Evolutionary conservation across 2,329 filamentous ascomycete genomes (phyloP).

Genomic region (Trichoderma koningii): DNA sequence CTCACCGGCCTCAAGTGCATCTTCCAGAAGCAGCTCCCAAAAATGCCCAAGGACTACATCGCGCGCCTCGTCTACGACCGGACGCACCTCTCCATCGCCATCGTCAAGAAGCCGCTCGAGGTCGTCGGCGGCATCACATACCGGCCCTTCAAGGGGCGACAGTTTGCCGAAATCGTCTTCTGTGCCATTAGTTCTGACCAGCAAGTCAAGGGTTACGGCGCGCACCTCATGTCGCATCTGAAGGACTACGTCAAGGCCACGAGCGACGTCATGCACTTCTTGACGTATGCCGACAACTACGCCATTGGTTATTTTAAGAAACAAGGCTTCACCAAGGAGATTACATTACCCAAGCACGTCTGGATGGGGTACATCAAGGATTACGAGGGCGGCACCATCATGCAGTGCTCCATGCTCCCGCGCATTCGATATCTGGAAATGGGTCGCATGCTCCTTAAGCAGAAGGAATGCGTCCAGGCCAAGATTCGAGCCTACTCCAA

Average conservation of each 20-base stretch:
- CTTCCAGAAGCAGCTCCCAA: slow-evolving; percentile 96
- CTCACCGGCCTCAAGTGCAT: slow-evolving; percentile 95
- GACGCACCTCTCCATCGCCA: slow-evolving; percentile 93
- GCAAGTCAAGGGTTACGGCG: slow-evolving; percentile 97
- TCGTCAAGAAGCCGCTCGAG: slow-evolving; percentile 93
- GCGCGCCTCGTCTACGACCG: slow-evolving; percentile 96
- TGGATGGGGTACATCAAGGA: slow-evolving; percentile 99
- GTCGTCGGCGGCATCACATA: slow-evolving; percentile 98
- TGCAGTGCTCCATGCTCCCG: slow-evolving; percentile 98
- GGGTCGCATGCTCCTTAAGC: slow-evolving; percentile 92
- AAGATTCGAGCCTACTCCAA: slow-evolving; percentile 93
- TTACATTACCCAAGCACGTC: slow-evolving; percentile 81
- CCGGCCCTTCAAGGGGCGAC: slow-evolving; percentile 84
- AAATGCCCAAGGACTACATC: slow-evolving; percentile 99
- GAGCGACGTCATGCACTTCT: slow-evolving; percentile 95
- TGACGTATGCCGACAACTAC: slow-evolving; percentile 98
- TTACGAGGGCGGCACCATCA: slow-evolving; percentile 97
- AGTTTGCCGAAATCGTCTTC: slow-evolving; percentile 98
- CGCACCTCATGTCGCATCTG: slow-evolving; percentile 95
- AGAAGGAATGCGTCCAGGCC: slow-evolving; percentile 91
- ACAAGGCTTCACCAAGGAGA: slow-evolving; percentile 98
- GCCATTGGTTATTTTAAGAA: slow-evolving; percentile 99
- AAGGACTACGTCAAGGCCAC: slow-evolving; percentile 99
- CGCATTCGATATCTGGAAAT: slow-evolving; percentile 91
- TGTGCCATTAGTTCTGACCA: slow-evolving; percentile 97